Evolutionary conservation across 176 grass and related monocot species (phyloP), one percentile per base, ranked within the genome.

Genomic region (Hordeum marinum): DNA sequence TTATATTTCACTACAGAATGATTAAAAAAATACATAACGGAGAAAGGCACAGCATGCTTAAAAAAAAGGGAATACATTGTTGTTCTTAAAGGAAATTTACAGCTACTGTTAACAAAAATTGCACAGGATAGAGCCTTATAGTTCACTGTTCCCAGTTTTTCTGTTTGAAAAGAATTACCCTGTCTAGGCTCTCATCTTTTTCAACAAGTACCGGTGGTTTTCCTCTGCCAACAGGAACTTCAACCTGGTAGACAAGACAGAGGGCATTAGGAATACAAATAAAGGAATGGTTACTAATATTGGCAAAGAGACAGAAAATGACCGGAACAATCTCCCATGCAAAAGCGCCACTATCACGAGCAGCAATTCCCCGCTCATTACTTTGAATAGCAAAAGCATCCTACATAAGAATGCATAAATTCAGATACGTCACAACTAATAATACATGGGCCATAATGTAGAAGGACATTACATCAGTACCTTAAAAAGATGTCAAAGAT

Each of bases 341-440:
- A 85, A 98, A 98, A 41, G 93, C 93, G 60, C 91, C 91, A 89
- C 83, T 92, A 76, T 94, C 89, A n/a, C 88, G 78, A 76, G 96
- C 93, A 90, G 91, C 89, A 75, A 95, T 98, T 66, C 96, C 96
- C 69, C 93, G 96, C 57, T 98, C 89, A 59, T 98, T 98, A 65
- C 96, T 98, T 92, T 95, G 96, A 74, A 98, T 86, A 34, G 96
- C 91, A 92, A 83, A 98, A 85, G 72, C 70, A 88, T 98, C 96
- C 96, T 98, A 67, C 27, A 79, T 25, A 78, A 81, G 35, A 42
- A 88, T 17, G 90, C 63, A 61, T 63, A 62, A 52, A 78, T 66
- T 77, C n/a, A 82, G 14, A 46, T 48, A 71, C 46, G 15, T 35
- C 63, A 92, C 5, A 36, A 35, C 15, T 26, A 8, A 48, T 11